Conservation (phyloP, 805 yeast genomes). For the Aciculoconidium aculeatum region DNA sequence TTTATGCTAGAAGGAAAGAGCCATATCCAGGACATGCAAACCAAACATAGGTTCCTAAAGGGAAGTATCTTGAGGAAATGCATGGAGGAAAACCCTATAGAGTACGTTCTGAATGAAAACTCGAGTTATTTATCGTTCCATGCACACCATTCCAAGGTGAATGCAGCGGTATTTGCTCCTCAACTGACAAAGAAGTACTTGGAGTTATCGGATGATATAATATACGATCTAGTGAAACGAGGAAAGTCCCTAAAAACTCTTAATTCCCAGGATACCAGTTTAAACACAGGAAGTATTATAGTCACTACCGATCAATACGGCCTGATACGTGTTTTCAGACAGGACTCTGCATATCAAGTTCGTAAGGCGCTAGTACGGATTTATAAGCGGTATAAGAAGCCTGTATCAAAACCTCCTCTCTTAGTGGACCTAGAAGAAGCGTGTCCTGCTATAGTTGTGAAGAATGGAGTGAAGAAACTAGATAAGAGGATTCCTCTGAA, state of each 20-base stretch:
- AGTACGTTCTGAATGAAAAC: constrained; percentile 42
- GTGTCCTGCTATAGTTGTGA: too few species aligned
- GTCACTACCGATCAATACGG: constrained; percentile 77
- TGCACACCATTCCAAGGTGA: constrained; percentile 69
- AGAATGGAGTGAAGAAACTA: too few species aligned
- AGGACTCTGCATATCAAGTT: constrained; percentile 57
- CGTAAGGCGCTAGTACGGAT: constrained; percentile 20
- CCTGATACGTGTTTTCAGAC: constrained; percentile 67
- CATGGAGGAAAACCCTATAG: constrained; percentile 17
- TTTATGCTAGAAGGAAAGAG: constrained; percentile 28
- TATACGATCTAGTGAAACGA: constrained; percentile 52
- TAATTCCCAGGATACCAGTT: constrained; percentile 6
- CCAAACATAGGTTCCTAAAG: constrained; percentile 20
- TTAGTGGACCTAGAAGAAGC: too few species aligned
- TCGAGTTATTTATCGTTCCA: constrained; percentile 65
- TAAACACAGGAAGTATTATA: constrained; percentile 42
- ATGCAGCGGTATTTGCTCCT: constrained; percentile 77
- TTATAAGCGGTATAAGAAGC: constrained; percentile 5
- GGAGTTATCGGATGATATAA: constrained; percentile 71
- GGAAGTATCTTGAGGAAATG: constrained; percentile 22
- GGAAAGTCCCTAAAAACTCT: constrained; percentile 11
- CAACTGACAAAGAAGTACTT: constrained; percentile 55
- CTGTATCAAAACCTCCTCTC: too few species aligned
- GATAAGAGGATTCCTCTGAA: too few species aligned
- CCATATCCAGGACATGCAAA: constrained; percentile 27